phyloP scores from a whole-genome alignment of 2,329 filamentous ascomycete species.

The Herpotrichia juniperi region DNA sequence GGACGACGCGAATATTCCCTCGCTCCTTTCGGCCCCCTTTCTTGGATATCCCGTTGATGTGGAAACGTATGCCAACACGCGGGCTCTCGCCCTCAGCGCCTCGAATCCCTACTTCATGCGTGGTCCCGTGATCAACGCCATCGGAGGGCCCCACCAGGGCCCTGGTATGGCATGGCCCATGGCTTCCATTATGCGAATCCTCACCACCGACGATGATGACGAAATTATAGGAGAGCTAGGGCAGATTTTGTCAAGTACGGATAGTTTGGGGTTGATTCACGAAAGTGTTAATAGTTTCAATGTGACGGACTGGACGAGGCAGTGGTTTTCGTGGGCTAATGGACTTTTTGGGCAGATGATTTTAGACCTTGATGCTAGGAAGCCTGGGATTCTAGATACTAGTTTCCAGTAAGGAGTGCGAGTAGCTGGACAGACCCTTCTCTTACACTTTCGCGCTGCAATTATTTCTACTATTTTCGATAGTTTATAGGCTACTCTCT shows the following conservation, averaged over 20 bases:
- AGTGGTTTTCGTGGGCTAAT: conserved; percentile 61
- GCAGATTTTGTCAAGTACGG: conserved; percentile 55
- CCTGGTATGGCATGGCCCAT: conserved; percentile 58
- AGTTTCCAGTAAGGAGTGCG: conserved; percentile 53
- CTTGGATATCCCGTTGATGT: conserved; percentile 59
- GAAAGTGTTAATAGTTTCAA: conserved; percentile 60
- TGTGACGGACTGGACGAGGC: conserved; percentile 53
- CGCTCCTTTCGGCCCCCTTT: conserved; percentile 68
- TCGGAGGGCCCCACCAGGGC: conserved; percentile 57
- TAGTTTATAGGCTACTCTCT: too few species aligned
- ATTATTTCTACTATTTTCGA: too few species aligned
- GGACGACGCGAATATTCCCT: conserved; percentile 76
- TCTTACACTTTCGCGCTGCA: too few species aligned
- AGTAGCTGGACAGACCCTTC: too few species aligned
- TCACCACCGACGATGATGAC: conserved; percentile 55
- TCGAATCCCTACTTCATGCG: conserved; percentile 58
- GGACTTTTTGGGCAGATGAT: conserved; percentile 59
- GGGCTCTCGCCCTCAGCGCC: conserved; percentile 50
- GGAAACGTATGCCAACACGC: conserved; percentile 55
- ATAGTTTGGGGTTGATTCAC: conserved; percentile 57
- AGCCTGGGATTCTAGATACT: conserved; percentile 49
- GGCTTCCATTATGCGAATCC: conserved; percentile 57
- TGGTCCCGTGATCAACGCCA: conserved; percentile 54
- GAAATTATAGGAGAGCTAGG: conserved; percentile 54
- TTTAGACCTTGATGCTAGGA: conserved; percentile 51